Conservation (phyloP, 2,329 filamentous ascomycete species). For the Aspergillus alliaceus region DNA sequence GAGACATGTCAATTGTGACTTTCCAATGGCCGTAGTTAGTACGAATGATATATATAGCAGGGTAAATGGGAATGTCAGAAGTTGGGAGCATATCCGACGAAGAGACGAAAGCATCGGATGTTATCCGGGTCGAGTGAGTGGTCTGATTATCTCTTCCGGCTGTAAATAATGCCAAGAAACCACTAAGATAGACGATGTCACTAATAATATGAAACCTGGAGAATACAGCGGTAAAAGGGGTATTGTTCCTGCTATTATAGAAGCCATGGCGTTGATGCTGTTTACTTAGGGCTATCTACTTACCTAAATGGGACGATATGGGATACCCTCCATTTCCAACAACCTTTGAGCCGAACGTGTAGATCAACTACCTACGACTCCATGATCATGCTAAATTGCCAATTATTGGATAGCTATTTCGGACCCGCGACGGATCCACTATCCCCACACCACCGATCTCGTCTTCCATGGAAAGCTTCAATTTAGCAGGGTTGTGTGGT, state of each 20-base stretch:
- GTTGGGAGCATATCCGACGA: not conserved
- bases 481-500: conserved; percentile 86
- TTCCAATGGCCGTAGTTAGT: not conserved
- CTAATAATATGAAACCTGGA: not conserved
- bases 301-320: not conserved
- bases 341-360: too few relatives aligned
- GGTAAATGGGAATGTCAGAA: not conserved
- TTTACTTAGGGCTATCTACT: not conserved
- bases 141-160: not conserved
- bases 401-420: not conserved
- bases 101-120: not conserved
- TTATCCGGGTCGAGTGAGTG: not conserved
- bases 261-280: not conserved
- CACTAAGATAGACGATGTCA: not conserved
- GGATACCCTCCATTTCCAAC: too few relatives aligned
- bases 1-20: not conserved
- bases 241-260: not conserved
- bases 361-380: not conserved
- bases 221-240: not conserved
- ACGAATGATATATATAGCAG: not conserved
- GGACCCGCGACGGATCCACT: conserved; percentile 15
- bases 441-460: conserved; percentile 9
- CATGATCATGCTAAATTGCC: too few relatives aligned
- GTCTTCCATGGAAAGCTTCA: too few relatives aligned
- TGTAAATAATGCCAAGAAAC: not conserved